Evolutionary conservation across 2,329 filamentous ascomycete genomes (phyloP), one percentile per base, ranked within the genome.

Genomic region (Ophiostoma tasmaniense): DNA sequence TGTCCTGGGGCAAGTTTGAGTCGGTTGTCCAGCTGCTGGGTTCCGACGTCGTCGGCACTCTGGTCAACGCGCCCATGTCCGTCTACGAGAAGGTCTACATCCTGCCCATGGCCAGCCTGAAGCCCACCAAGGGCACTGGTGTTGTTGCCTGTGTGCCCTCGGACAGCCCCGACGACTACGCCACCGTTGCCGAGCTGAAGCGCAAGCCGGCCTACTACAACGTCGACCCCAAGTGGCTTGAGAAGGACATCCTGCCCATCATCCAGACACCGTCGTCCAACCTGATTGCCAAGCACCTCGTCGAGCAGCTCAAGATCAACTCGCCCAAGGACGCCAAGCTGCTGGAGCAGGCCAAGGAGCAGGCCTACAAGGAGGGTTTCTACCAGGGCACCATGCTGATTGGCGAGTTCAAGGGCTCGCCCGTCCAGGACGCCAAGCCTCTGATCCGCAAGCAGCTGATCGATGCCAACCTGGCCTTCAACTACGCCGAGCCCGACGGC

Each of bases 131-230:
- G 83, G 95, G 95, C 76, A 99, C 95, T 28, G 95, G 93, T 77
- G 93, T 99, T 52, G 95, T 99, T 66, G 96, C 93, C 13, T 98
- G 87, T 55, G 95, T 99, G 17, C 95, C 95, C 25, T 97, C 93
- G 1, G 95, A 99, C 81, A 96, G 91, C 69, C 92, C 95, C 1
- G 95, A 99, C 76, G 95, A 99, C 77, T 99, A 90, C 78, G 93
- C 93, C 62, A 99, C 93, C 37, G 85, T 94, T 59, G 85, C 87
- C 64, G 95, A 99, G 72, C 85, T 99, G 70, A 87, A 88, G 52
- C 98, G 98, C 85, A 99, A 99, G 83, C 87, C 94, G 0, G 94
- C 96, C 8, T 98, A 92, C 82, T 97, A 99, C 79, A 90, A 91
- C 67, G 98, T 99, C 77, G 86, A 97, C 81, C 95, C 96, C 81